phyloP scores from a whole-genome alignment of 2,329 filamentous ascomycete genomes.

The Colletotrichum endophyticum region DNA sequence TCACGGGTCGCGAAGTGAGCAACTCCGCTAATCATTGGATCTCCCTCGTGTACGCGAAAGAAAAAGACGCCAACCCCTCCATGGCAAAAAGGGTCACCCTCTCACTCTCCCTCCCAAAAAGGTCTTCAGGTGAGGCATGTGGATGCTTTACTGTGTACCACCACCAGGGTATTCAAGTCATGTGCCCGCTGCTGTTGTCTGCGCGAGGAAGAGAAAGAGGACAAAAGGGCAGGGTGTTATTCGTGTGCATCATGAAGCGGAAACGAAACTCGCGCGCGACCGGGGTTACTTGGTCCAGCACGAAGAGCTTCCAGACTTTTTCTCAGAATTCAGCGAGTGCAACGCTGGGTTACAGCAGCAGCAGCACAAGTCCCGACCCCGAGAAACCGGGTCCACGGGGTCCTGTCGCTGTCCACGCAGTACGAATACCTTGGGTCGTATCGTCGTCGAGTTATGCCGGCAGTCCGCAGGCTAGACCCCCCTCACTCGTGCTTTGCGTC shows the following conservation, averaged over 20 bases:
- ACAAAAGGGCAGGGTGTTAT: neutral
- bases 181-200: neutral
- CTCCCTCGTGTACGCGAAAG: neutral
- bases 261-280: neutral
- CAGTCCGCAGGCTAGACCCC: neutral
- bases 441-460: neutral
- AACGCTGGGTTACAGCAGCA: neutral
- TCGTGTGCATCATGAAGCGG: neutral
- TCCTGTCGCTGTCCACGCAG: neutral
- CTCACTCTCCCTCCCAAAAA: neutral
- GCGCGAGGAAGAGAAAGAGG: neutral
- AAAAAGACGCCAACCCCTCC: neutral
- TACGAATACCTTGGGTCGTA: neutral
- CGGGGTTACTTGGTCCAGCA: neutral
- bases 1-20: neutral
- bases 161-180: neutral
- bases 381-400: constrained; percentile 16
- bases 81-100: neutral
- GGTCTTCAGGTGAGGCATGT: neutral
- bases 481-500: neutral
- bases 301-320: neutral
- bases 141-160: neutral
- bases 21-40: neutral
- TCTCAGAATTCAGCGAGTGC: neutral
- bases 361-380: constrained; percentile 3